Base-by-base conservation (phyloP, 1,139 yeast species). In the Sugiyamaella grinbergsii region DNA sequence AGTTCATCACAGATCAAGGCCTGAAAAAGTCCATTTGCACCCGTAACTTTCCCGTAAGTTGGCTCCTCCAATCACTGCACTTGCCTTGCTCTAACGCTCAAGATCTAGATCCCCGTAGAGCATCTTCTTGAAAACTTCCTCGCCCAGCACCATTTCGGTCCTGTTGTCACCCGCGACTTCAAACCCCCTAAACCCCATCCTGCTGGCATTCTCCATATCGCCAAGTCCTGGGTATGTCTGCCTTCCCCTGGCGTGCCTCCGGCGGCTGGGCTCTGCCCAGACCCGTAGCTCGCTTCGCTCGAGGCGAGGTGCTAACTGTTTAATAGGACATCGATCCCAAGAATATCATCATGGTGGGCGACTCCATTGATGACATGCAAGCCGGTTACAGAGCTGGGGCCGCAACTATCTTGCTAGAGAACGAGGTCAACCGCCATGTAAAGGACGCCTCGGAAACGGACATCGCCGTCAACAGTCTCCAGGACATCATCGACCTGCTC, bases 171-270 rank as follows among this genome's bases (percentile, higher is more conserved):
- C 0, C 73, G 88, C 32, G 81, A 78, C 18, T 82, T 82, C 62
- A 66, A 71, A 47, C 87, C 87, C 0, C 79, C 87, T 8, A 82
- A 82, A 60, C 88, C 88, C 1, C 72, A 78, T 13, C 85, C 86
- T 0, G 77, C 76, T 38, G 85, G 87, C 1, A 63, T 82, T 33
- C 63, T 77, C 15, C 78, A 80, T 55, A 81, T 82, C 19, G 76
- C 82, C 2, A 55, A 69, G 15, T 52, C 61, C 3, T 77, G 83
- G 80, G 63, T 58, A 47, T 31, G 54, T 34, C n/a, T 16, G n/a
- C n/a, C n/a, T n/a, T n/a, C n/a, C n/a, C n/a, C n/a, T n/a, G n/a
- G n/a, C n/a, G n/a, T n/a, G n/a, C n/a, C n/a, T n/a, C n/a, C n/a
- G n/a, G n/a, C n/a, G n/a, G n/a, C n/a, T n/a, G n/a, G n/a, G n/a